These are phyloP conservation scores for Mycena capillaripes DNA, from an alignment of 768 basidiomycete species.

Conservation along the genomic window DNA sequence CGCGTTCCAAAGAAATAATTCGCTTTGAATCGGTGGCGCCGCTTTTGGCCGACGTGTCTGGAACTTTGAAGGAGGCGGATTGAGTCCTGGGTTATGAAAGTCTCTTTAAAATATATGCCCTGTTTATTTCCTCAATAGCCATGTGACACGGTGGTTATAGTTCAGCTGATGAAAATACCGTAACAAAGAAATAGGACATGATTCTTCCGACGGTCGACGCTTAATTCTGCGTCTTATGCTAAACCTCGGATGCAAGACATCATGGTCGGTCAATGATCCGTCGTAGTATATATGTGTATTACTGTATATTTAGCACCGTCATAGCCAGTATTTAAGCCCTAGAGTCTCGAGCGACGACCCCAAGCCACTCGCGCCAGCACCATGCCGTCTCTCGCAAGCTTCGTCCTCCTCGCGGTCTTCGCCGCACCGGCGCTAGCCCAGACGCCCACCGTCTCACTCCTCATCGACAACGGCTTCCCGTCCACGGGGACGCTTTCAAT, in stretches of 20 bases:
- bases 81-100: no score
- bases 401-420: background rate
- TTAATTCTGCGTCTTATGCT: background rate
- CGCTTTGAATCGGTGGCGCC: no score
- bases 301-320: background rate
- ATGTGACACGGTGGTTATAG: no score
- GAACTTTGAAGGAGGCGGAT: no score
- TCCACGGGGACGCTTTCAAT: slow-evolving; percentile 26
- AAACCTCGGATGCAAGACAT: background rate
- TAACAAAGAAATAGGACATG: no score
- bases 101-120: no score
- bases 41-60: no score
- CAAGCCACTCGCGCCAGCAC: background rate
- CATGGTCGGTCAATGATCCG: background rate
- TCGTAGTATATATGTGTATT: no score
- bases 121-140: no score
- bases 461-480: slow-evolving; percentile 30
- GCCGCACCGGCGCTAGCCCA: background rate
- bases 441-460: slow-evolving; percentile 24
- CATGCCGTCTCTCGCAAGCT: background rate
- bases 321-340: background rate
- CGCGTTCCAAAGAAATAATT: no score
- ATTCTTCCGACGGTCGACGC: no score
- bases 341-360: background rate
- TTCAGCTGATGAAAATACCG: no score